Conservation (phyloP, 305 asterid genomes). For the Fraxinus sp. region DNA sequence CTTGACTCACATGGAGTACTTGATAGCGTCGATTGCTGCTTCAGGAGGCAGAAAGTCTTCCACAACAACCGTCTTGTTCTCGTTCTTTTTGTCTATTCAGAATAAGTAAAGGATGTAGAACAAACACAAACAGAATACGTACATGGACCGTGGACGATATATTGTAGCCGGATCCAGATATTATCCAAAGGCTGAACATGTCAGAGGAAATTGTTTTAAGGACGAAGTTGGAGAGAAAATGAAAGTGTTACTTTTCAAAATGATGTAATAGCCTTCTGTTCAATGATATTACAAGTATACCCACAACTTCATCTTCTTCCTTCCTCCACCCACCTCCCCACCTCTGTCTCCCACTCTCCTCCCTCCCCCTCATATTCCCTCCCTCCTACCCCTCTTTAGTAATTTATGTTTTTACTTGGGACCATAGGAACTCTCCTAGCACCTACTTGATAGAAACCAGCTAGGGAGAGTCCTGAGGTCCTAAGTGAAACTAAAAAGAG, state of each 20-base stretch:
- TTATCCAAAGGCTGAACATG: neutral
- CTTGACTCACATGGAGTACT: constrained; percentile 62
- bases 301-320: neutral
- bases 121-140: neutral
- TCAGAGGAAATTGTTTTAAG: neutral
- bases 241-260: neutral
- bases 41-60: constrained; percentile 80
- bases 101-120: constrained; percentile 37
- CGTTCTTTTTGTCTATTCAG: constrained; percentile 71
- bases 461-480: neutral
- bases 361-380: neutral
- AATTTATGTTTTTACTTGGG: neutral
- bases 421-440: neutral
- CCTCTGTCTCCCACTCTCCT: neutral
- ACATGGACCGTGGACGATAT: neutral
- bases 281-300: neutral
- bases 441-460: neutral
- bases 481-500: neutral
- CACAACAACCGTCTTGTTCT: constrained; percentile 77
- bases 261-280: neutral
- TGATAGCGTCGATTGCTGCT: constrained; percentile 64
- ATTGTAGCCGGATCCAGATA: neutral
- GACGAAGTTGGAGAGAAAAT: neutral
- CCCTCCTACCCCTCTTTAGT: neutral
- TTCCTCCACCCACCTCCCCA: neutral